Base-by-base conservation (phyloP, 139 green algal species). In the Eudorina sp. region DNA sequence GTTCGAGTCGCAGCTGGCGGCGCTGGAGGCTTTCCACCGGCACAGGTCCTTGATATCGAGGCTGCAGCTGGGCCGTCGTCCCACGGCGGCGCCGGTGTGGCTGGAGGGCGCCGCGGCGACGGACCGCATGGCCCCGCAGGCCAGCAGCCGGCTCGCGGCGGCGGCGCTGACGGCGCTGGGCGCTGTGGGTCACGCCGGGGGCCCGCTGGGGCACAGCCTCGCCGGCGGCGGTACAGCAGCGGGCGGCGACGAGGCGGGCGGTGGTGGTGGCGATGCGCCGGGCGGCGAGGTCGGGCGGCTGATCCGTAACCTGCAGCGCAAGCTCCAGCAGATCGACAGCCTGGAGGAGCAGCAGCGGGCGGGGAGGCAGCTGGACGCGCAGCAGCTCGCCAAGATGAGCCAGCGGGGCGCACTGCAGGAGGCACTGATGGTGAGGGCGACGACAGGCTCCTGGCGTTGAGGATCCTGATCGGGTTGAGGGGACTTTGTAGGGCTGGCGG, bases 341-440 rank as follows among this genome's bases (percentile, higher is more conserved):
- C 72, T 93, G 84, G 73, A 88, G 72, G 80, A 66, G 73, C 55
- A 16, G 64, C 21, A 38, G 48, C 55, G 25, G 62, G 81, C 11
- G 21, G 88, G 90, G 18, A 14, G 68, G 83, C 31, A 81, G 72
- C 89, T 98, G 69, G 95, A 98, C 64, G 58, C 89, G 16, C 96
- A 98, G 93, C 96, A 98, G 92, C 72, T 74, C 3, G 94, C 91
- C 53, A 98, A 98, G 83, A 14, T 97, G 43, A 66, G 89, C 6
- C 77, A 94, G 60, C 87, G 90, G 36, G 89, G 81, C 2, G 88
- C 92, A 25, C 64, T 97, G 27, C 3, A 79, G 29, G 92, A 94
- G 29, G 94, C 92, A 1, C 69, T 96, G 69, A 68, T 86, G 29
- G 84, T 90, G 76, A 3, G 90, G n/a, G n/a, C n/a, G n/a, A n/a